A percentile compares a stretch with the other conserved stretches of the same genome.
Evolutionary conservation across 331 rosid genomes (phyloP).

Genomic region (Prunus yedoensis): DNA sequence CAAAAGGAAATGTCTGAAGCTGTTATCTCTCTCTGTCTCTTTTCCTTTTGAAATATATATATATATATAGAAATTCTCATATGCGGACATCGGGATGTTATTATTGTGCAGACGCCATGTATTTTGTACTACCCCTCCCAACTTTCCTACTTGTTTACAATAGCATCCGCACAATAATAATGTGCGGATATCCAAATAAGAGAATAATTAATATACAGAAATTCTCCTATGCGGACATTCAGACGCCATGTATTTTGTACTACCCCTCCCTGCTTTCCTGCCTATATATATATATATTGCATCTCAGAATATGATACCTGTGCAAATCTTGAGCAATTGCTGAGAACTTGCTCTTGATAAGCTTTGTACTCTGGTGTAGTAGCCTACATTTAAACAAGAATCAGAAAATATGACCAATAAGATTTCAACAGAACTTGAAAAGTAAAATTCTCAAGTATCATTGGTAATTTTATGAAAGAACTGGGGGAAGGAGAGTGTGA

Average conservation of each 20-base stretch:
- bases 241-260: too few relatives aligned
- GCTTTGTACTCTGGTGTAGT: conserved; percentile 87
- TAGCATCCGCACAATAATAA: too few relatives aligned
- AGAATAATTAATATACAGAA: too few relatives aligned
- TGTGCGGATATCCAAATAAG: too few relatives aligned
- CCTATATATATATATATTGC: not conserved
- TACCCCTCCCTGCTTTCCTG: too few relatives aligned
- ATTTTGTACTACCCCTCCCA: too few relatives aligned
- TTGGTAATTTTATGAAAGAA: not conserved
- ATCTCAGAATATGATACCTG: conserved; percentile 47
- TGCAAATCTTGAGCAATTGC: conserved; percentile 80
- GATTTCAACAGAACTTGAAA: conserved; percentile 7
- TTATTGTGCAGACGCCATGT: too few relatives aligned
- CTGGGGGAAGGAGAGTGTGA: too few relatives aligned
- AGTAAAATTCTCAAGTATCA: not conserved
- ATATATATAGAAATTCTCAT: not conserved
- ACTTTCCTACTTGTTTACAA: too few relatives aligned
- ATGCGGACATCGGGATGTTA: too few relatives aligned
- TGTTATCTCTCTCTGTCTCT: not conserved
- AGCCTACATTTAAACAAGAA: conserved; percentile 50
- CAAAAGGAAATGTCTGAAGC: not conserved
- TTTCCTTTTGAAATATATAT: not conserved
- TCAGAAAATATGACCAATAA: conserved; percentile 4
- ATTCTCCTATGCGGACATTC: too few relatives aligned
- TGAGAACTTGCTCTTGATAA: conserved; percentile 95